phyloP scores from a whole-genome alignment of 1,284 basidiomycete genomes.

The Clitocybe nebularis region DNA sequence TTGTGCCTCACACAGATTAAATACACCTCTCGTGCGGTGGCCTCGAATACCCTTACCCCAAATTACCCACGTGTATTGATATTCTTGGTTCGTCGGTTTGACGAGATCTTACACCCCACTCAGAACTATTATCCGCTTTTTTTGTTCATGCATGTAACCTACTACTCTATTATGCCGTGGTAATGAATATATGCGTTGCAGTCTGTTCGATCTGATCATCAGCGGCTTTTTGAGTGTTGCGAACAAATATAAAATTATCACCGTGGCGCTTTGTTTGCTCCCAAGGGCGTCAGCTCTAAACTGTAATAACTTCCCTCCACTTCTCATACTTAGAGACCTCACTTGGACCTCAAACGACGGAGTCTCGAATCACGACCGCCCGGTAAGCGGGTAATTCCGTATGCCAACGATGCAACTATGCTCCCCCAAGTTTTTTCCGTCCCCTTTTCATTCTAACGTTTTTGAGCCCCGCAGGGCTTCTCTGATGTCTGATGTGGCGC shows the following conservation, averaged over 20 bases:
- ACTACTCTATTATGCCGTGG: conserved; percentile 5
- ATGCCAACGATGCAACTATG: no score
- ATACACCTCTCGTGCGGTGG: conserved; percentile 16
- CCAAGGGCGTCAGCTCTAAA: no score
- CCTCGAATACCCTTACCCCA: conserved; percentile 18
- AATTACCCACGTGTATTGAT: conserved; percentile 13
- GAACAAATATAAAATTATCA: no score
- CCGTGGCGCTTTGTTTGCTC: no score
- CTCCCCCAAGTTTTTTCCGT: no score
- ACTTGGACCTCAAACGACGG: no score
- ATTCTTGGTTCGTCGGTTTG: conserved; percentile 15
- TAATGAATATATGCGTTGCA: conserved; percentile 7
- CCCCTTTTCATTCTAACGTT: no score
- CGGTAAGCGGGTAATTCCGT: no score
- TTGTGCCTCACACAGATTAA: conserved; percentile 17
- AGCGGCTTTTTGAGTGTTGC: not conserved
- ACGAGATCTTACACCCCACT: conserved; percentile 7
- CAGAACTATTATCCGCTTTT: conserved; percentile 4
- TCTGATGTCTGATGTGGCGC: not conserved
- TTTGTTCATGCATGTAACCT: conserved; percentile 6
- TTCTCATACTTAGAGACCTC: no score
- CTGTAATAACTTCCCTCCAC: no score
- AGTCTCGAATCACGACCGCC: no score
- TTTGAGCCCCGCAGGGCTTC: no score
- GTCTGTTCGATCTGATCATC: not conserved